Evolutionary conservation across 2,329 filamentous ascomycete genomes (phyloP).

Genomic region (Alternaria burnsii): DNA sequence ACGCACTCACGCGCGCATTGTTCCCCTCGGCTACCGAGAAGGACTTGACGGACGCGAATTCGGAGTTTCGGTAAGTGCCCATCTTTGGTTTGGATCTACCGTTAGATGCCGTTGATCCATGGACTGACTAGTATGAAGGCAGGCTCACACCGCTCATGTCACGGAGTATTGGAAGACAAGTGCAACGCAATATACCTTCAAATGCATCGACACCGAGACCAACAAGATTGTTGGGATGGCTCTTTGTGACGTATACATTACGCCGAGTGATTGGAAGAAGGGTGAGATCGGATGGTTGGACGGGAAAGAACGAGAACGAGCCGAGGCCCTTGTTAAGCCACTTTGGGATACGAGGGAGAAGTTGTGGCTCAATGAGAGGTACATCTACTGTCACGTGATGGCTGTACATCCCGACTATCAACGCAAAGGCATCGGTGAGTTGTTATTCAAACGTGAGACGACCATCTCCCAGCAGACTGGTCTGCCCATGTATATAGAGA

Average conservation of each 20-base stretch:
- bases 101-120: neutral
- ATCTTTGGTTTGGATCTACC: neutral
- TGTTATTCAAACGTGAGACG: constrained; percentile 54
- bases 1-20: constrained; percentile 54
- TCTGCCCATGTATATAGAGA: constrained; percentile 60
- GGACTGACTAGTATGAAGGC: constrained; percentile 36
- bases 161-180: constrained; percentile 52
- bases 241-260: constrained; percentile 56
- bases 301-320: constrained; percentile 55
- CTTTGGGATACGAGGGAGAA: constrained; percentile 42
- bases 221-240: constrained; percentile 59
- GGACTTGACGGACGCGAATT: constrained; percentile 30
- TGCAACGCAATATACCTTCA: constrained; percentile 57
- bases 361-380: constrained; percentile 32
- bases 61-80: constrained; percentile 34
- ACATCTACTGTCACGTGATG: constrained; percentile 52
- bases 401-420: constrained; percentile 56
- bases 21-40: constrained; percentile 48
- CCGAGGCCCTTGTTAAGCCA: constrained; percentile 55
- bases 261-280: constrained; percentile 55
- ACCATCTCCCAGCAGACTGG: constrained; percentile 44
- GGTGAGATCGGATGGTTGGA: constrained; percentile 58
- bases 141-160: constrained; percentile 55
- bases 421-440: constrained; percentile 54
- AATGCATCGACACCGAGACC: constrained; percentile 57